phyloP scores from a whole-genome alignment of 2,329 filamentous ascomycete genomes.

The Fusarium bactridioides region DNA sequence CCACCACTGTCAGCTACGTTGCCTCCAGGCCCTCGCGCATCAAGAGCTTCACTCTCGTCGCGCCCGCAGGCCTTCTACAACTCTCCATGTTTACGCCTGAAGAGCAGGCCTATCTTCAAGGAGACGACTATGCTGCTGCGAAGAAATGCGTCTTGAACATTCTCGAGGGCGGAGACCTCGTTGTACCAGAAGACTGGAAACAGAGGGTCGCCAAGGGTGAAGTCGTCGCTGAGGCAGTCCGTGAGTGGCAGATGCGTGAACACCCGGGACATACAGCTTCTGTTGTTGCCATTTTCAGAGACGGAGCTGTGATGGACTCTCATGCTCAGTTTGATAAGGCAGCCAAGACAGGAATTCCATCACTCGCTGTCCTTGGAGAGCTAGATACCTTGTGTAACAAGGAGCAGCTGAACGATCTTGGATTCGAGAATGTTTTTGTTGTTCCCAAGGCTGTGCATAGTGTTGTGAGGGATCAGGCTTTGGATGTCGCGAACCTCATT shows the following conservation, averaged over 20 bases:
- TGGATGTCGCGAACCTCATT: conserved; percentile 29
- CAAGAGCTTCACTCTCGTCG: conserved; percentile 50
- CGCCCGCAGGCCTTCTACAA: conserved; percentile 55
- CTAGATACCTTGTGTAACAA: conserved; percentile 33
- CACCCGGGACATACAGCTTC: conserved; percentile 56
- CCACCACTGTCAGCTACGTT: conserved; percentile 50
- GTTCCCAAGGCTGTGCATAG: conserved; percentile 34
- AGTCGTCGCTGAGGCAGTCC: conserved; percentile 56
- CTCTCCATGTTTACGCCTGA: conserved; percentile 38
- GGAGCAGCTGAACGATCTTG: conserved; percentile 15
- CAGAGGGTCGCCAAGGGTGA: conserved; percentile 51
- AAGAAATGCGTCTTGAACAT: conserved; percentile 48
- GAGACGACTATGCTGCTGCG: conserved; percentile 43
- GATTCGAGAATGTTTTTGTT: conserved; percentile 35
- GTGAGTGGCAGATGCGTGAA: conserved; percentile 56
- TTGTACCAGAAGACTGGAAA: conserved; percentile 55
- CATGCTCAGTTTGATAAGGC: conserved; percentile 35
- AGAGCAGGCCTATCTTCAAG: conserved; percentile 36
- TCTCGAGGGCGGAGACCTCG: conserved; percentile 53
- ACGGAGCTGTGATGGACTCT: conserved; percentile 53
- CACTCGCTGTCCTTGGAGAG: conserved; percentile 37
- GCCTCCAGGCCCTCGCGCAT: conserved; percentile 43
- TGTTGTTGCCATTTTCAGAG: conserved; percentile 55
- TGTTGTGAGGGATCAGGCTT: conserved; percentile 37
- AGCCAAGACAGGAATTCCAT: conserved; percentile 4